These are phyloP conservation scores for Pilatotrama ljubarskyi DNA, from an alignment of 768 basidiomycete genomes.

Conservation along the genomic window DNA sequence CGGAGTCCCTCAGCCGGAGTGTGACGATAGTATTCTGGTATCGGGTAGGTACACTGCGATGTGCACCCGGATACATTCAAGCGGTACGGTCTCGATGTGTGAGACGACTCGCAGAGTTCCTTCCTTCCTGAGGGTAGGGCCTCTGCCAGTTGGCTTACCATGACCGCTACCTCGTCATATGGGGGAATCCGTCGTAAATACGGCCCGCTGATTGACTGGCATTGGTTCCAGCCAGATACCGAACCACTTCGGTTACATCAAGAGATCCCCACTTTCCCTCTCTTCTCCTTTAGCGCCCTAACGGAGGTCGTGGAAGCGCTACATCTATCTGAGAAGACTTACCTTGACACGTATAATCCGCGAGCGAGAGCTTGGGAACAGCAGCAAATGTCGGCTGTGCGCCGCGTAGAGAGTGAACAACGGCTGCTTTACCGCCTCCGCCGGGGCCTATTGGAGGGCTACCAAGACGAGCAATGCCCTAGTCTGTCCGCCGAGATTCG, in stretches of 20 bases:
- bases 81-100: neutral
- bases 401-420: slow-evolving; percentile 59
- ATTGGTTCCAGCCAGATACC: slow-evolving; percentile 21
- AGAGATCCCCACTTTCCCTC: slow-evolving; percentile 59
- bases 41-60: slow-evolving; percentile 41
- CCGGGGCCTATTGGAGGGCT: slow-evolving; percentile 56
- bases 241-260: slow-evolving; percentile 25
- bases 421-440: slow-evolving; percentile 62
- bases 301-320: slow-evolving; percentile 54
- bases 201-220: neutral
- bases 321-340: slow-evolving; percentile 50
- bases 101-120: too few relatives aligned
- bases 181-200: too few relatives aligned
- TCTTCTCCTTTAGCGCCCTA: slow-evolving; percentile 59
- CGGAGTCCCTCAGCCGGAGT: slow-evolving; percentile 48
- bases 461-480: slow-evolving; percentile 57
- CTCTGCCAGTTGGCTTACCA: too few relatives aligned
- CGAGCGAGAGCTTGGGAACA: slow-evolving; percentile 65
- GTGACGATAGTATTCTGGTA: slow-evolving; percentile 73
- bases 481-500: slow-evolving; percentile 57
- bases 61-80: neutral
- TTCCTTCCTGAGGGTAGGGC: too few relatives aligned
- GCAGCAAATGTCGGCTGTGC: slow-evolving; percentile 58
- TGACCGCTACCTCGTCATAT: too few relatives aligned
- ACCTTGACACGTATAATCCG: slow-evolving; percentile 61